phyloP scores from a whole-genome alignment of 1,139 yeast species.

The Torulaspora globosa region DNA sequence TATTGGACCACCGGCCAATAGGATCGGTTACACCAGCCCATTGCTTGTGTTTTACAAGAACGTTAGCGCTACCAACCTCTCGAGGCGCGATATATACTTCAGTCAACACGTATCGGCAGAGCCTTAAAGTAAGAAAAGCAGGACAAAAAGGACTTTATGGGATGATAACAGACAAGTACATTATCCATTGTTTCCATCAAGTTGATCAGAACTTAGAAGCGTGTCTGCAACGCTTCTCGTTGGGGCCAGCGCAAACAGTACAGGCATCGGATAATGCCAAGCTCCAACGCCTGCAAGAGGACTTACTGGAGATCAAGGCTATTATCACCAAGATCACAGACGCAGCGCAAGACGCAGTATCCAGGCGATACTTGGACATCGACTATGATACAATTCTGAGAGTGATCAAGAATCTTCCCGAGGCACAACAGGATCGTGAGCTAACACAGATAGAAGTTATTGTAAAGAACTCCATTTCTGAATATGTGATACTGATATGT shows the following conservation, averaged over 20 bases:
- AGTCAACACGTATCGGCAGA: not conserved
- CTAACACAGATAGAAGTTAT: slow-evolving; percentile 4
- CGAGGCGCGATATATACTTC: not conserved
- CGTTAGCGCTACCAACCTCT: not conserved
- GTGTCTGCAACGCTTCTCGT: slow-evolving; percentile 10
- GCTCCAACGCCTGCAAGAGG: slow-evolving; percentile 9
- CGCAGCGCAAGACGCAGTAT: slow-evolving; percentile 4
- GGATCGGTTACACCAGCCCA: no score
- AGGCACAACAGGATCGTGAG: not conserved
- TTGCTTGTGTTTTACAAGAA: not conserved
- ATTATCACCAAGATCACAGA: slow-evolving; percentile 10
- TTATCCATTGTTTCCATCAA: slow-evolving; percentile 12
- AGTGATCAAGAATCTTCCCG: slow-evolving; percentile 4
- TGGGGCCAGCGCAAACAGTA: slow-evolving; percentile 4
- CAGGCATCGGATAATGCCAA: slow-evolving; percentile 4
- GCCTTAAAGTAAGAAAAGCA: not conserved
- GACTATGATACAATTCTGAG: slow-evolving; percentile 6
- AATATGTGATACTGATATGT: slow-evolving; percentile 21
- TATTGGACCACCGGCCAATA: no score
- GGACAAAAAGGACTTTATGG: not conserved
- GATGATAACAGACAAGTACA: slow-evolving; percentile 15
- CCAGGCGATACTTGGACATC: slow-evolving; percentile 3
- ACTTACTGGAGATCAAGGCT: slow-evolving; percentile 11
- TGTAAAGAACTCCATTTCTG: slow-evolving; percentile 11
- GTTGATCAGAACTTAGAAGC: slow-evolving; percentile 15